A percentile compares a stretch with the other conserved stretches of the same genome.
Evolutionary conservation across 2,329 filamentous ascomycete species (phyloP).

Genomic region (Talaromyces sp.): DNA sequence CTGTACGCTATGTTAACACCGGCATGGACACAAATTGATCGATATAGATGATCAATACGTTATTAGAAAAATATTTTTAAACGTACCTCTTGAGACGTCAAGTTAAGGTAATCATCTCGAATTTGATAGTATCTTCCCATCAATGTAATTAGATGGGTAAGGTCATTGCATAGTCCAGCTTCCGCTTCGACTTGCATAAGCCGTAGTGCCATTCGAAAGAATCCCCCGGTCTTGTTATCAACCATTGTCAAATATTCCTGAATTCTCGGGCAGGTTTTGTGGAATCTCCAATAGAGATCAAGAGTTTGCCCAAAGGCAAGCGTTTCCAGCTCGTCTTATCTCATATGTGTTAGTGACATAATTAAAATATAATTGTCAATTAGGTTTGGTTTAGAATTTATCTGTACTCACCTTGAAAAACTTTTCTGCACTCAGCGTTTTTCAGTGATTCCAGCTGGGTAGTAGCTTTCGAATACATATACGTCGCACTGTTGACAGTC

Average conservation of each 20-base stretch:
- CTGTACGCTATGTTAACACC: slow-evolving; percentile 8
- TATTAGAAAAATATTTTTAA: neutral
- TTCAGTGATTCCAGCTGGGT: neutral
- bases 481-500: slow-evolving; percentile 33
- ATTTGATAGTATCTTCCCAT: slow-evolving; percentile 24
- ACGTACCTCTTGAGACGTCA: slow-evolving; percentile 16
- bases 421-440: neutral
- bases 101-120: slow-evolving; percentile 24
- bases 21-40: neutral
- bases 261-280: slow-evolving; percentile 14
- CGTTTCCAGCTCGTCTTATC: slow-evolving; percentile 6
- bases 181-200: slow-evolving; percentile 8
- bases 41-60: neutral
- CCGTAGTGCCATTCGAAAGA: slow-evolving; percentile 17
- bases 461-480: slow-evolving; percentile 18
- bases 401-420: neutral
- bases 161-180: neutral
- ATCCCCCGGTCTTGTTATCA: slow-evolving; percentile 20
- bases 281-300: slow-evolving; percentile 19
- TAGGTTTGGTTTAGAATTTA: too few relatives aligned
- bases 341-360: neutral
- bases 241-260: slow-evolving; percentile 23
- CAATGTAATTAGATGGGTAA: slow-evolving; percentile 11
- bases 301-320: slow-evolving; percentile 14
- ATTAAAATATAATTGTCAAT: neutral